These are phyloP conservation scores for Dactylellina haptotyla DNA, from an alignment of 2,329 filamentous ascomycete genomes.

Conservation along the genomic window DNA sequence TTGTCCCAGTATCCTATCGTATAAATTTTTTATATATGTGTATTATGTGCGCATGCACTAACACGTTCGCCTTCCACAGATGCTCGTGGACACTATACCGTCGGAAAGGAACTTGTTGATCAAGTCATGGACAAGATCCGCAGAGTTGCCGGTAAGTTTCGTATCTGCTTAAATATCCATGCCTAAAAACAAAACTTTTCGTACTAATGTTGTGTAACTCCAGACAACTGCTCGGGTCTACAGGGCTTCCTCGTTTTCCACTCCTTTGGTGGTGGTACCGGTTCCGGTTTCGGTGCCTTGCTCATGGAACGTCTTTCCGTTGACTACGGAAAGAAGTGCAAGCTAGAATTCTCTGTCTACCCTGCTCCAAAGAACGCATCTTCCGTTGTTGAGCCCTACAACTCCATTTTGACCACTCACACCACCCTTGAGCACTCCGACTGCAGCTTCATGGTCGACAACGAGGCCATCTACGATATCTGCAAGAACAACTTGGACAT, in stretches of 20 bases:
- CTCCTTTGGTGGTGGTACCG: slow-evolving; percentile 98
- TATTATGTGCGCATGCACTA: no score
- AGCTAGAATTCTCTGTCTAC: slow-evolving; percentile 99
- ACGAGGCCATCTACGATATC: slow-evolving; percentile 99
- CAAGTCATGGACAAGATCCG: slow-evolving; percentile 97
- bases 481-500: slow-evolving; percentile 97
- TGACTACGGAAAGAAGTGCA: slow-evolving; percentile 99
- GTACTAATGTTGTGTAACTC: slow-evolving; percentile 8
- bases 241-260: slow-evolving; percentile 99
- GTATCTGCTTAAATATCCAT: not conserved
- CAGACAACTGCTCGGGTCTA: slow-evolving; percentile 93
- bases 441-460: slow-evolving; percentile 99
- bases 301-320: slow-evolving; percentile 99
- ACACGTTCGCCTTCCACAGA: no score
- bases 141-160: slow-evolving; percentile 74
- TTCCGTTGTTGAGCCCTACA: slow-evolving; percentile 99
- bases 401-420: slow-evolving; percentile 98
- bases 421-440: slow-evolving; percentile 99
- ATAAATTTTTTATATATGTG: slow-evolving; percentile 30
- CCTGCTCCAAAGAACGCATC: slow-evolving; percentile 96
- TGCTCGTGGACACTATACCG: slow-evolving; percentile 98
- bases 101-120: slow-evolving; percentile 99
- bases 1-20: not conserved
- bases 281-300: slow-evolving; percentile 96
- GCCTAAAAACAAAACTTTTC: not conserved